Conservation (phyloP, 768 basidiomycete genomes). For the Psilocybe sp. region DNA sequence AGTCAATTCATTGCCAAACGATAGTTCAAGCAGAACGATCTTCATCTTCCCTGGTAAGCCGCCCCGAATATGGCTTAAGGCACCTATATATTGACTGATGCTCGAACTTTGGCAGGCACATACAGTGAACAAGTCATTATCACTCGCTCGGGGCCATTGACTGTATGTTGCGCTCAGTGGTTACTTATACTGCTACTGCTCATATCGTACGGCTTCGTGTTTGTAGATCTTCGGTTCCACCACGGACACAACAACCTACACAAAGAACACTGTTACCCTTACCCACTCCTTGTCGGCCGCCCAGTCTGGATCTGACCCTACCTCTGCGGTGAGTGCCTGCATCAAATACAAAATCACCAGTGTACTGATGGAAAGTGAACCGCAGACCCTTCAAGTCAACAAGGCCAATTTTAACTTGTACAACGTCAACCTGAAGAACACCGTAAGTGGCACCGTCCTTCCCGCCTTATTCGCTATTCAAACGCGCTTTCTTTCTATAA, state of each 20-base stretch:
- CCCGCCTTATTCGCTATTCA: no score
- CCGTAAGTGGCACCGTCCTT: background rate
- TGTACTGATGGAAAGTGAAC: background rate
- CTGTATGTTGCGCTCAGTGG: constrained; percentile 18
- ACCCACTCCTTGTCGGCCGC: constrained; percentile 4
- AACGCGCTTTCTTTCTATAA: background rate
- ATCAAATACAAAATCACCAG: background rate
- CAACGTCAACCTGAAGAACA: constrained; percentile 5
- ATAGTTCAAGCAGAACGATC: constrained; percentile 31
- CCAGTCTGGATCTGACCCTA: constrained; percentile 7
- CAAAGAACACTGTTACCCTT: constrained; percentile 4
- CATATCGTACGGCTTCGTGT: background rate
- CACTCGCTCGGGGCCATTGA: constrained; percentile 38
- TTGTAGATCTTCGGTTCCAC: constrained; percentile 7
- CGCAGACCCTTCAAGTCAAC: constrained; percentile 6
- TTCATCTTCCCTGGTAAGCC: constrained; percentile 38
- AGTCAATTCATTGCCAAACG: constrained; percentile 35
- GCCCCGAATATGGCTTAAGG: background rate
- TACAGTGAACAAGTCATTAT: constrained; percentile 44
- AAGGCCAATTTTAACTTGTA: constrained; percentile 8
- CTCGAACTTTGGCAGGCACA: constrained; percentile 26
- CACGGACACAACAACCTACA: constrained; percentile 6
- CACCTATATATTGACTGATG: background rate
- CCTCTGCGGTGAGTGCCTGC: constrained; percentile 1
- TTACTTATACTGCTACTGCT: background rate